Evolutionary conservation across 163 green algal genomes (phyloP).

Genomic region (Chlorella variabilis): DNA sequence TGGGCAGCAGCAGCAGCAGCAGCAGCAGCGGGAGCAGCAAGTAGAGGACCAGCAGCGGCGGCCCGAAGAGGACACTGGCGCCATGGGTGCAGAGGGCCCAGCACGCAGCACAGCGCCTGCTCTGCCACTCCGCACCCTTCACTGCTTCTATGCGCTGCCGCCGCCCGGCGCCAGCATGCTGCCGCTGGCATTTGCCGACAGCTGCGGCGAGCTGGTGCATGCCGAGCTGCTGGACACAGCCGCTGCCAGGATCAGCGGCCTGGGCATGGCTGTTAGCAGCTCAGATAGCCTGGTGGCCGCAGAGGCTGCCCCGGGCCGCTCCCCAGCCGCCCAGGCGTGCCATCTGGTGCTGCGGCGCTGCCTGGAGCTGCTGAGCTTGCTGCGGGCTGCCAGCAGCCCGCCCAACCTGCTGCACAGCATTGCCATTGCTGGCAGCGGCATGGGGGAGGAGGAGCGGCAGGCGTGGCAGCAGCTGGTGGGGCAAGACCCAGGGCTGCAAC

Average conservation of each 20-base stretch:
- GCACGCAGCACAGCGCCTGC: too few relatives aligned
- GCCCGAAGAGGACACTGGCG: background rate
- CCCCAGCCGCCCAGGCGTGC: background rate
- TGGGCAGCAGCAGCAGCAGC: background rate
- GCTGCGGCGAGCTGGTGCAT: conserved; percentile 35
- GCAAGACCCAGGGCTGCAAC: background rate
- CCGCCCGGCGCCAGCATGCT: conserved; percentile 1
- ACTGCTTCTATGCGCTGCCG: conserved; percentile 33
- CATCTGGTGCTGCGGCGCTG: conserved; percentile 4
- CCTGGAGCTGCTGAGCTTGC: conserved; percentile 3
- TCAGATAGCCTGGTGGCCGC: background rate
- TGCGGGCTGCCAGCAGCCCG: conserved; percentile 2
- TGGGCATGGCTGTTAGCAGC: background rate
- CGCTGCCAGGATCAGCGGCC: background rate
- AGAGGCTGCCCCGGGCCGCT: background rate
- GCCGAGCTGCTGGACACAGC: conserved; percentile 3
- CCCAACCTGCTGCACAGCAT: background rate
- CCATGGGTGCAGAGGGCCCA: background rate
- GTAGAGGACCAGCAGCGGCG: conserved; percentile 7
- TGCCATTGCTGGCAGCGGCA: background rate
- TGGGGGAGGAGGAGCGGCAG: conserved; percentile 10
- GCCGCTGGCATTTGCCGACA: conserved; percentile 21
- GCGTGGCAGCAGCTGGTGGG: conserved; percentile 18
- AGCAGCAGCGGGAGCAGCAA: background rate
- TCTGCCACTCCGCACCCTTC: background rate